Percentiles rank a stretch among this genome's conserved stretches.
Evolutionary conservation across 345 rosid genomes (phyloP).

Genomic region (Rhizophora apiculata): DNA sequence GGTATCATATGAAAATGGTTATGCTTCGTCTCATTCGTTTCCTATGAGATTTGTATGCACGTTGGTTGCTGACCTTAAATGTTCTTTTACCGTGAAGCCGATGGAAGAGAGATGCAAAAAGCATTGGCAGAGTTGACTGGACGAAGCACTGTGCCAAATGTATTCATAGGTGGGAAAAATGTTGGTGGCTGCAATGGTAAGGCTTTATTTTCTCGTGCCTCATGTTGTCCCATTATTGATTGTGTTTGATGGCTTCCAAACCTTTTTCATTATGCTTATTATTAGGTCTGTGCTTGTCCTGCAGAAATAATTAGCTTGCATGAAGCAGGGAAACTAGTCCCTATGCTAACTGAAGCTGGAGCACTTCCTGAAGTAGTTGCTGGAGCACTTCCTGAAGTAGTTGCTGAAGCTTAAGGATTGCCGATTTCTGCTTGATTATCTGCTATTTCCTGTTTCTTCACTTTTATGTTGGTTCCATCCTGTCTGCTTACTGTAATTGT

Average conservation of each 20-base stretch:
- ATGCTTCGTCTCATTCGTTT: no score
- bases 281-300: constrained; percentile 6
- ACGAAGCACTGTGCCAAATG: constrained; percentile 68
- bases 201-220: constrained; percentile 1
- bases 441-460: not conserved
- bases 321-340: constrained; percentile 56
- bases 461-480: not conserved
- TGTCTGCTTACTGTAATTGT: not conserved
- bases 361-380: constrained; percentile 61
- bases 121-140: constrained; percentile 69
- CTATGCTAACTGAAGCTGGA: constrained; percentile 73
- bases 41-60: not conserved
- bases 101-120: constrained; percentile 57
- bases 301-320: constrained; percentile 60
- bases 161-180: constrained; percentile 73
- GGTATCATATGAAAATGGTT: no score
- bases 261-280: not conserved
- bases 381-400: constrained; percentile 48
- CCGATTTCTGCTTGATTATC: constrained; percentile 3
- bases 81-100: constrained; percentile 35
- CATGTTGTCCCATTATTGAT: not conserved
- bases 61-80: no score
- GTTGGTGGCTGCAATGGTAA: constrained; percentile 83
- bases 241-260: not conserved
- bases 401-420: constrained; percentile 32